Conservation (phyloP, 768 basidiomycete genomes). For the Amanita muscaria region DNA sequence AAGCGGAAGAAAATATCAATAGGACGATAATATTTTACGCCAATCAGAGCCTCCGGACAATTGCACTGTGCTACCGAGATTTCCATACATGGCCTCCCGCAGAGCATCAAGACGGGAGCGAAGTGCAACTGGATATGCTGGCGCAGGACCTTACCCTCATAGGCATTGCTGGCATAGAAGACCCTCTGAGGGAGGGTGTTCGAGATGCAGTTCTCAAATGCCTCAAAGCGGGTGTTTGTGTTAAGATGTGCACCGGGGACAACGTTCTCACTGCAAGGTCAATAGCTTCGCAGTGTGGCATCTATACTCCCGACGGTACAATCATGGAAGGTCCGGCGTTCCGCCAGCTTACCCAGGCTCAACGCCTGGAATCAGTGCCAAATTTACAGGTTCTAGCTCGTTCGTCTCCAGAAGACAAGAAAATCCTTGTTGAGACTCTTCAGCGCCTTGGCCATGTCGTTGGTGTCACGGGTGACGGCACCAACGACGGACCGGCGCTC, state of each 20-base stretch:
- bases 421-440: constrained; percentile 81
- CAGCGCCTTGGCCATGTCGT: constrained; percentile 84
- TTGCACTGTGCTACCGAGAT: constrained; percentile 90
- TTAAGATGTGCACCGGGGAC: constrained; percentile 99
- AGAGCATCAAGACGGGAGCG: constrained; percentile 34
- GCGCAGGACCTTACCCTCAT: constrained; percentile 74
- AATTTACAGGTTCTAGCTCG: constrained; percentile 94
- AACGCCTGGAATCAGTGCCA: constrained; percentile 79
- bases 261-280: constrained; percentile 94
- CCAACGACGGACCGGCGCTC: constrained; percentile 94
- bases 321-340: constrained; percentile 98
- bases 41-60: constrained; percentile 90
- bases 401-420: constrained; percentile 96
- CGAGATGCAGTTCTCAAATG: constrained; percentile 83
- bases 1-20: constrained; percentile 73
- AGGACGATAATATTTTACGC: constrained; percentile 97
- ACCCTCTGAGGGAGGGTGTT: constrained; percentile 88
- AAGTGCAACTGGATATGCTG: constrained; percentile 62
- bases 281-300: constrained; percentile 93
- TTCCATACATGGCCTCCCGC: constrained; percentile 79
- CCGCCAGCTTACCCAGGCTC: constrained; percentile 59
- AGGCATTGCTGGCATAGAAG: constrained; percentile 91
- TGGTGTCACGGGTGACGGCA: constrained; percentile 96
- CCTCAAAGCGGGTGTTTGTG: constrained; percentile 77
- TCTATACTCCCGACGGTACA: constrained; percentile 87